These are phyloP conservation scores for Fusarium sp. DNA, from an alignment of 2,329 filamentous ascomycete genomes.

Conservation along the genomic window DNA sequence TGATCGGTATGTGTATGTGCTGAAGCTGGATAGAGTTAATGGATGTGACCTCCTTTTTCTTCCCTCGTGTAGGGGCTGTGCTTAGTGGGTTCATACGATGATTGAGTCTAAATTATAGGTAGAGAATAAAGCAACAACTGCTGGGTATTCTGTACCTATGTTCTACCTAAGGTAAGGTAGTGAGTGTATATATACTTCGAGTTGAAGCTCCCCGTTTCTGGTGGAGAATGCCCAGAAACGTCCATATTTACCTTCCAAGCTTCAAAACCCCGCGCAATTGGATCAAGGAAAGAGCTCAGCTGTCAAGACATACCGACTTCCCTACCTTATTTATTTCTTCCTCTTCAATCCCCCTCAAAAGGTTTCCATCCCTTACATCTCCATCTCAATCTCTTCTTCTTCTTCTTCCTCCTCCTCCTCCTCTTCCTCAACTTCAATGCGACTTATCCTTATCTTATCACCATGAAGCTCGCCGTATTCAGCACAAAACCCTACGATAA, in stretches of 20 bases:
- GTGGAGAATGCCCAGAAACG: conserved; percentile 35
- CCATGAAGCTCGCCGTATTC: conserved; percentile 69
- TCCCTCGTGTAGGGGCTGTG: not conserved
- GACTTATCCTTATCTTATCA: not conserved
- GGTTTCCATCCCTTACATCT: not conserved
- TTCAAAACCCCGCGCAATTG: conserved; percentile 29
- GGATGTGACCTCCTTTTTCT: not conserved
- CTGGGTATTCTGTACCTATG: not conserved
- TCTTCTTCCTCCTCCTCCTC: not conserved
- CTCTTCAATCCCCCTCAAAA: not conserved
- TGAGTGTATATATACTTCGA: not conserved
- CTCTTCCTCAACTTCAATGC: not conserved
- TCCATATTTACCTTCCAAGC: conserved; percentile 17
- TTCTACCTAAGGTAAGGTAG: too few relatives aligned
- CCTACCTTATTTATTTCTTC: not conserved
- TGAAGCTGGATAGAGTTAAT: not conserved
- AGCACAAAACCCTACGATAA: conserved; percentile 71
- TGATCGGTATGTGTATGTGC: not conserved
- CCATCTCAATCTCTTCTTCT: not conserved
- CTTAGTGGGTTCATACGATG: not conserved
- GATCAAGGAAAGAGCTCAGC: conserved; percentile 12
- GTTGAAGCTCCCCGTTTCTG: conserved; percentile 3
- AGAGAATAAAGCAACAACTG: not conserved
- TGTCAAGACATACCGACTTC: not conserved
- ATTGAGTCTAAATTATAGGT: not conserved